Conservation (phyloP, 805 yeast genomes). For the Nakazawaea pomicola region DNA sequence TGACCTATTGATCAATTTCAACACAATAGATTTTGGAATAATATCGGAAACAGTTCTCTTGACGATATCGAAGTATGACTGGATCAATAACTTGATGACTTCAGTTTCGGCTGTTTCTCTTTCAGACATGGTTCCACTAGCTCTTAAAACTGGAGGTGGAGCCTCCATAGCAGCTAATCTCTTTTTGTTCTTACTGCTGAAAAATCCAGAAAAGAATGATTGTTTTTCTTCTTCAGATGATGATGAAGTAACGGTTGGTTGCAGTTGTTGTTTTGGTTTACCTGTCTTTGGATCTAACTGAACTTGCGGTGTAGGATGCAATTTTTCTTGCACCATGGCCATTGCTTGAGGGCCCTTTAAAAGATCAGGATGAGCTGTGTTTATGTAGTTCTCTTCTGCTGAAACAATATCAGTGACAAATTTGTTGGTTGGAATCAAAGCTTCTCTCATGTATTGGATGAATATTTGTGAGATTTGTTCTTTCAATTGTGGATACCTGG, state of each 20-base stretch:
- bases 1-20: slow-evolving; percentile 79
- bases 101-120: slow-evolving; percentile 96
- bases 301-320: slow-evolving; percentile 70
- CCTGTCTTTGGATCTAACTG: slow-evolving; percentile 89
- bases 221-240: slow-evolving; percentile 41
- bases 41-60: slow-evolving; percentile 90
- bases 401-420: slow-evolving; percentile 80
- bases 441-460: slow-evolving; percentile 72
- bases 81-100: slow-evolving; percentile 86
- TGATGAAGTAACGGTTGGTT: slow-evolving; percentile 25
- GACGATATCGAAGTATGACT: slow-evolving; percentile 87
- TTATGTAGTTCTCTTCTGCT: slow-evolving; percentile 90
- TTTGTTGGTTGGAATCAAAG: slow-evolving; percentile 77
- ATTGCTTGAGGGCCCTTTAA: slow-evolving; percentile 93
- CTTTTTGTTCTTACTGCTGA: slow-evolving; percentile 87
- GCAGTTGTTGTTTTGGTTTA: slow-evolving; percentile 48
- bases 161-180: slow-evolving; percentile 94
- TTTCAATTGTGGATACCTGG: slow-evolving; percentile 87
- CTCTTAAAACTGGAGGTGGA: slow-evolving; percentile 92
- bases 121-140: slow-evolving; percentile 88
- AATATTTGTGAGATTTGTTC: slow-evolving; percentile 80
- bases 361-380: slow-evolving; percentile 96
- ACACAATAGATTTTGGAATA: slow-evolving; percentile 93
- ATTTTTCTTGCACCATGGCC: slow-evolving; percentile 84
- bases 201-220: slow-evolving; percentile 95